A percentile compares a stretch with the other conserved stretches of the same genome.
These are phyloP conservation scores for Rhizomucor miehei DNA, from an alignment of 371 early-diverging fungal species.

Conservation along the genomic window DNA sequence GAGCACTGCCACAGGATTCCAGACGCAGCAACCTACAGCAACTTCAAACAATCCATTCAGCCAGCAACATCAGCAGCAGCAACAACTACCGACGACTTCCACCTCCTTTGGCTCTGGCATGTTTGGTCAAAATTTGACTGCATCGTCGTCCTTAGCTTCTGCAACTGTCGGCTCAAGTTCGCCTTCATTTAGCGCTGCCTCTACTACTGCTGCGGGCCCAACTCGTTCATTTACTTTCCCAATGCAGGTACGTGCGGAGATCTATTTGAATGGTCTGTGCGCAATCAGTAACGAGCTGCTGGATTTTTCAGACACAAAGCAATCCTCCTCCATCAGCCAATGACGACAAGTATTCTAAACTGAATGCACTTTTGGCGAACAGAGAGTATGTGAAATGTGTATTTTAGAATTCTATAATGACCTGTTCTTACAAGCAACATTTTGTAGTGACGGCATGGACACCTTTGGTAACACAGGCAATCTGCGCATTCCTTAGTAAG, in stretches of 20 bases:
- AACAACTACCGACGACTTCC: not conserved
- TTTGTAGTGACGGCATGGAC: constrained; percentile 43
- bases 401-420: not conserved
- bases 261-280: constrained; percentile 4
- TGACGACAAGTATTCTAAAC: constrained; percentile 15
- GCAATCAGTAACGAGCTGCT: not conserved
- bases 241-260: constrained; percentile 4
- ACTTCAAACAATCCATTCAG: constrained; percentile 25
- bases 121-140: constrained; percentile 13
- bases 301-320: not conserved
- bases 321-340: constrained; percentile 3
- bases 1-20: constrained; percentile 11
- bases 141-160: constrained; percentile 13
- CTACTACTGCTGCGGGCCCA: constrained; percentile 13
- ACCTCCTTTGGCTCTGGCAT: constrained; percentile 1
- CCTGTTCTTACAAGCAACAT: not conserved
- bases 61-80: constrained; percentile 7
- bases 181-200: constrained; percentile 8
- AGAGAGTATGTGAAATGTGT: constrained; percentile 14
- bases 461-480: constrained; percentile 54
- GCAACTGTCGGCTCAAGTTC: constrained; percentile 6
- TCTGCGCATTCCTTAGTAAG: constrained; percentile 46
- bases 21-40: constrained; percentile 11
- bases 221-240: constrained; percentile 17
- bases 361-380: constrained; percentile 16